These are phyloP conservation scores for Emergomyces pasteurianus DNA, from an alignment of 2,329 filamentous ascomycete species.

Conservation along the genomic window DNA sequence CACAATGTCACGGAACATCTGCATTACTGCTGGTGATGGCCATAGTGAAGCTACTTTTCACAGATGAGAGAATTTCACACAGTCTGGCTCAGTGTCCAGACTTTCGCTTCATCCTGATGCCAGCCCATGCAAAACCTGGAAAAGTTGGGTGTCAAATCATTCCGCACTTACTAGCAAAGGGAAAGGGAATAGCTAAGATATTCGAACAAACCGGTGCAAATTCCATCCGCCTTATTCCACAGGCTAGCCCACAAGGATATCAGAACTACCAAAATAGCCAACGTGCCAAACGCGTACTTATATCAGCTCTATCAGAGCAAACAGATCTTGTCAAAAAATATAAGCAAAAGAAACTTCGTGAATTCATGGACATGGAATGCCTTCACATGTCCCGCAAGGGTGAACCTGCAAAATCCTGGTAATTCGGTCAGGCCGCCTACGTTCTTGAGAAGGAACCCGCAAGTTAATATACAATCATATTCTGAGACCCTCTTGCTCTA, in stretches of 20 bases:
- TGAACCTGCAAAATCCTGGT: slow-evolving; percentile 30
- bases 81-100: slow-evolving; percentile 31
- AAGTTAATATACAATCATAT: slow-evolving; percentile 12
- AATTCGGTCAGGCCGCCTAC: slow-evolving; percentile 28
- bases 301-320: slow-evolving; percentile 38
- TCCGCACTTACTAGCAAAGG: slow-evolving; percentile 31
- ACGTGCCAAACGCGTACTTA: slow-evolving; percentile 36
- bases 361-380: slow-evolving; percentile 41
- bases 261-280: slow-evolving; percentile 34
- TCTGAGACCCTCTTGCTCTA: slow-evolving; percentile 42
- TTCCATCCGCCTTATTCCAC: slow-evolving; percentile 40
- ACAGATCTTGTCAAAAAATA: slow-evolving; percentile 40
- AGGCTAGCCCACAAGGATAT: slow-evolving; percentile 34
- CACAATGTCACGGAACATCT: slow-evolving; percentile 37
- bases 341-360: slow-evolving; percentile 38
- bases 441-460: not conserved
- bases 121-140: slow-evolving; percentile 29
- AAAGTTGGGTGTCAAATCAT: slow-evolving; percentile 33
- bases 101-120: slow-evolving; percentile 27
- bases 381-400: slow-evolving; percentile 35
- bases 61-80: slow-evolving; percentile 32
- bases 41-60: slow-evolving; percentile 40
- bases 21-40: slow-evolving; percentile 39
- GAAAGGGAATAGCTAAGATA: slow-evolving; percentile 26
- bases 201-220: slow-evolving; percentile 36